Evolutionary conservation across 2,329 filamentous ascomycete species (phyloP).

Genomic region (Intubia oerlemansii): DNA sequence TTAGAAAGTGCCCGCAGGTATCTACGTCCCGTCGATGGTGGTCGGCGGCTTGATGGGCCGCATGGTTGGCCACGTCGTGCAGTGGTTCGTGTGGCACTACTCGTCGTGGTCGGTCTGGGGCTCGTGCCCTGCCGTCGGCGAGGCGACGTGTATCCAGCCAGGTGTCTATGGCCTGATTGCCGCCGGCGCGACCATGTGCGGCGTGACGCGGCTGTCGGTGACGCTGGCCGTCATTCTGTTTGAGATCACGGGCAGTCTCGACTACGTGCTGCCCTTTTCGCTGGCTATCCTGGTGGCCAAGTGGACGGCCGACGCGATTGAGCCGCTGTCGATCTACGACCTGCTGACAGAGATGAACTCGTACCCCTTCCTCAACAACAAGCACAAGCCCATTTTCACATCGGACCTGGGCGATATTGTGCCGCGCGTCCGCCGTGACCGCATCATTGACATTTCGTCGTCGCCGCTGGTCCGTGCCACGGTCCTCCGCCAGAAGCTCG

Average conservation of each 20-base stretch:
- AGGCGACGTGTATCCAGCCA: conserved; percentile 75
- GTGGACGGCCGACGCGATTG: conserved; percentile 91
- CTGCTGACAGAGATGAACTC: conserved; percentile 91
- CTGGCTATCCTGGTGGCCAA: conserved; percentile 86
- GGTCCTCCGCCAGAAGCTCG: conserved; percentile 60
- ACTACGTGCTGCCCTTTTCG: conserved; percentile 90
- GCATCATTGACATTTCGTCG: conserved; percentile 71
- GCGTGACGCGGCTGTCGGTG: conserved; percentile 80
- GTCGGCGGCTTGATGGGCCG: conserved; percentile 83
- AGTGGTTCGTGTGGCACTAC: conserved; percentile 57
- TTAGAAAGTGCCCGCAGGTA: conserved; percentile 79
- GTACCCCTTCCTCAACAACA: conserved; percentile 95
- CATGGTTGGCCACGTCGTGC: conserved; percentile 66
- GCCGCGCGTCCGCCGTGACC: conserved; percentile 48
- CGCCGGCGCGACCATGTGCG: conserved; percentile 93
- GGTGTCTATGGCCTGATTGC: conserved; percentile 94
- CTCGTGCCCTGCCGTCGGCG: conserved; percentile 45
- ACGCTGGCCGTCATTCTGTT: conserved; percentile 91
- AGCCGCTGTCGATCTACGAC: conserved; percentile 89
- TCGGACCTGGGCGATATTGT: conserved; percentile 76
- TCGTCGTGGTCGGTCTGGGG: conserved; percentile 55
- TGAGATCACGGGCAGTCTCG: conserved; percentile 81
- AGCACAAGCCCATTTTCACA: conserved; percentile 78
- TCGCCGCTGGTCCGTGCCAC: conserved; percentile 62
- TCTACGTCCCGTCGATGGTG: conserved; percentile 98